Evolutionary conservation across 371 early-diverging fungal species (phyloP).

Genomic region (Fennellomyces sp.): DNA sequence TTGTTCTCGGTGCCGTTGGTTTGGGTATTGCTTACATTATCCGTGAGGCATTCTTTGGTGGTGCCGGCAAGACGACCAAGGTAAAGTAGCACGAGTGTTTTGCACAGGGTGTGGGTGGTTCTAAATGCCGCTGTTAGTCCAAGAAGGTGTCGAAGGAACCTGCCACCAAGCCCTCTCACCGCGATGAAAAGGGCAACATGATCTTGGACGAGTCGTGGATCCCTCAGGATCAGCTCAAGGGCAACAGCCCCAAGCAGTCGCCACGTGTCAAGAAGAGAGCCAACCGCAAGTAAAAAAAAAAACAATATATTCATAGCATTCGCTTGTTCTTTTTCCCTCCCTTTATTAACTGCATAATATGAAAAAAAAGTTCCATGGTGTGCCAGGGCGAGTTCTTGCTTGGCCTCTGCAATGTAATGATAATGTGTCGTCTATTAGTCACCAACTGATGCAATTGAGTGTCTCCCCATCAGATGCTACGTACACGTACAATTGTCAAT

Average conservation of each 20-base stretch:
- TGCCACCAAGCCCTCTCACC: conserved; percentile 42
- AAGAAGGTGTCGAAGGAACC: conserved; percentile 32
- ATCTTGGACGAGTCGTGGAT: conserved; percentile 57
- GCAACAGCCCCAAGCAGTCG: conserved; percentile 37
- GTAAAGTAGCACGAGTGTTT: conserved; percentile 18
- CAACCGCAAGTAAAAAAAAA: conserved; percentile 28
- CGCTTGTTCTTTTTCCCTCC: not conserved
- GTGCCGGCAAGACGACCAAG: conserved; percentile 34
- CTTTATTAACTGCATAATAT: no score
- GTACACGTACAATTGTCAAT: no score
- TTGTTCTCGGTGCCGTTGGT: conserved; percentile 42
- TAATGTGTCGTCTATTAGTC: no score
- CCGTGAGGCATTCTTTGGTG: conserved; percentile 48
- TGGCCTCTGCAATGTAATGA: no score
- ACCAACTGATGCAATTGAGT: no score
- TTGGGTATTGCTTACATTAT: conserved; percentile 46
- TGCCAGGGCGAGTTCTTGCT: no score
- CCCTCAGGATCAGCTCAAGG: conserved; percentile 44
- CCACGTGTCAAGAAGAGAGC: conserved; percentile 51
- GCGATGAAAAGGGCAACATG: conserved; percentile 55
- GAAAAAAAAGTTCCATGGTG: no score
- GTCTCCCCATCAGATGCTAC: no score
- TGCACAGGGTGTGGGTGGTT: not conserved
- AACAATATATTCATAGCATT: no score
- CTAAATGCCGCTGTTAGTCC: no score